phyloP scores from a whole-genome alignment of 179 eudicot genomes.

The Kewa caespitosa region DNA sequence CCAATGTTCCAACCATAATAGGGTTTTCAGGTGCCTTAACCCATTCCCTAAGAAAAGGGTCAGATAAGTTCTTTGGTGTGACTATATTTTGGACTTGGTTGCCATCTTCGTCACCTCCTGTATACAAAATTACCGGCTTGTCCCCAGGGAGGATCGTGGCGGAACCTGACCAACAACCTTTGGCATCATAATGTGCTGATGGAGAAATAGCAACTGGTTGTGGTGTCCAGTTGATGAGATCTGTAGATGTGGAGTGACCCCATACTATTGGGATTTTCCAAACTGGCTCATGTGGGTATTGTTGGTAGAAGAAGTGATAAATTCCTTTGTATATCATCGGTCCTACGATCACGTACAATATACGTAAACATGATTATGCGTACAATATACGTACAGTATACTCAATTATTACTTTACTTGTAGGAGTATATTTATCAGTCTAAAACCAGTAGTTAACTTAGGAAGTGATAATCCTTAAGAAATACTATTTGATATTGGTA shows the following conservation, averaged over 20 bases:
- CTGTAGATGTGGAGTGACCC: slow-evolving; percentile 58
- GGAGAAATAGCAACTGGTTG: slow-evolving; percentile 43
- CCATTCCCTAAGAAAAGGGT: slow-evolving; percentile 39
- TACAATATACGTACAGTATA: not conserved
- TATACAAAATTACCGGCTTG: slow-evolving; percentile 39
- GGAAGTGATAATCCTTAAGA: too few relatives aligned
- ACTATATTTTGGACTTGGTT: slow-evolving; percentile 35
- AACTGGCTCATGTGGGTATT: slow-evolving; percentile 40
- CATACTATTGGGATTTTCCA: slow-evolving; percentile 46
- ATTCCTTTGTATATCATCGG: slow-evolving; percentile 49
- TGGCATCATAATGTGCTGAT: slow-evolving; percentile 31
- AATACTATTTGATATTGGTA: not conserved
- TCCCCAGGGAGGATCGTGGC: slow-evolving; percentile 46
- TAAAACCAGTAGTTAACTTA: too few relatives aligned
- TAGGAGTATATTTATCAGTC: not conserved
- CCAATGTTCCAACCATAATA: slow-evolving; percentile 7
- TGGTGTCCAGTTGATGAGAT: slow-evolving; percentile 55
- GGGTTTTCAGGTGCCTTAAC: slow-evolving; percentile 32
- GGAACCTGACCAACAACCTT: slow-evolving; percentile 66
- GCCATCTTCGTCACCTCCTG: slow-evolving; percentile 1
- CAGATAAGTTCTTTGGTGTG: slow-evolving; percentile 29
- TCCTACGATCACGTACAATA: not conserved
- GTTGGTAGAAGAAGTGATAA: slow-evolving; percentile 59
- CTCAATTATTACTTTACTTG: not conserved
- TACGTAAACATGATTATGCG: not conserved